phyloP scores from a whole-genome alignment of 345 rosid species.

The Passiflora organensis region DNA sequence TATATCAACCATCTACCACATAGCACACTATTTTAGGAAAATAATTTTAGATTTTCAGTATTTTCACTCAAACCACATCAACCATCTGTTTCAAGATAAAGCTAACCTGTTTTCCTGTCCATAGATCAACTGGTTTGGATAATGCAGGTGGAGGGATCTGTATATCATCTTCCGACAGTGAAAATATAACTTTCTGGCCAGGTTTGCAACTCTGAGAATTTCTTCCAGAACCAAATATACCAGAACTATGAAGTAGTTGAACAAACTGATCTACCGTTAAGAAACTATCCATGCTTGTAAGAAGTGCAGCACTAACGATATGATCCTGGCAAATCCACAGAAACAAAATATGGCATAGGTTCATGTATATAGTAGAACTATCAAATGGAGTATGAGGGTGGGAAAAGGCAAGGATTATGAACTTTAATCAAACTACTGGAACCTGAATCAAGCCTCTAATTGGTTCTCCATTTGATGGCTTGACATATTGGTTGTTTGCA shows the following conservation, averaged over 20 bases:
- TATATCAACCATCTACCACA: no score
- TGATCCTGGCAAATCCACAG: slow-evolving; percentile 64
- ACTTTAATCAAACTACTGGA: slow-evolving; percentile 4
- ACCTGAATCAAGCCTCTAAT: slow-evolving; percentile 94
- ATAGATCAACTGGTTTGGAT: slow-evolving; percentile 78
- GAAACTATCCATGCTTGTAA: slow-evolving; percentile 88
- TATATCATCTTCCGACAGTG: slow-evolving; percentile 46
- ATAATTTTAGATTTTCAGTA: no score
- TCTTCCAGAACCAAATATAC: slow-evolving; percentile 44
- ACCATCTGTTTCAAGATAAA: no score
- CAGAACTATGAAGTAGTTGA: slow-evolving; percentile 86
- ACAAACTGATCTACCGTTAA: slow-evolving; percentile 55
- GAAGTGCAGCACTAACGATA: slow-evolving; percentile 77
- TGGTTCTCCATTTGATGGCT: slow-evolving; percentile 95
- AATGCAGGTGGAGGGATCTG: slow-evolving; percentile 52
- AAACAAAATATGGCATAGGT: slow-evolving; percentile 4
- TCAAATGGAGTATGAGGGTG: slow-evolving; percentile 8
- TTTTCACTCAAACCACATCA: no score
- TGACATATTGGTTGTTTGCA: slow-evolving; percentile 93
- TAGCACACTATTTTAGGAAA: neutral
- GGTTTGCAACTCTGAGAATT: slow-evolving; percentile 41
- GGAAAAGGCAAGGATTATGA: neutral
- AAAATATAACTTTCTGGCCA: slow-evolving; percentile 59
- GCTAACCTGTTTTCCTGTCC: slow-evolving; percentile 98
- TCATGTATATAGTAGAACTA: slow-evolving; percentile 3